Evolutionary conservation across 1,284 basidiomycete species (phyloP).

Genomic region (Retiboletus flavoniger): DNA sequence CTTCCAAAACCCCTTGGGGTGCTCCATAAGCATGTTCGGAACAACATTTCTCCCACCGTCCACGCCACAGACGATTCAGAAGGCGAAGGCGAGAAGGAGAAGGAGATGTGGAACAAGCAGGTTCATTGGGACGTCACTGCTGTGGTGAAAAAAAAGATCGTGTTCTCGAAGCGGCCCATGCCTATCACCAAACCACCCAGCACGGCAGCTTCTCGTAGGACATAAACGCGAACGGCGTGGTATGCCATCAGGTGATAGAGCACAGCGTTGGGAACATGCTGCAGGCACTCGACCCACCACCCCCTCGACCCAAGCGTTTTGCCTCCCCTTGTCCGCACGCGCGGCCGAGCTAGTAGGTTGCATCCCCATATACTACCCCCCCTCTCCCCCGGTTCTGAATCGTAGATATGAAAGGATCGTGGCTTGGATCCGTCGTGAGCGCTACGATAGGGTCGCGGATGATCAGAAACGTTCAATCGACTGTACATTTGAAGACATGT

Average conservation of each 20-base stretch:
- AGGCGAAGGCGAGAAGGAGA: slow-evolving; percentile 1
- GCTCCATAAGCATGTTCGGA: slow-evolving; percentile 40
- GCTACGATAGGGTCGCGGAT: not conserved
- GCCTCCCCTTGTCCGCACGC: not conserved
- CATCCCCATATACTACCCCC: not conserved
- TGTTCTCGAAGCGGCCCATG: slow-evolving; percentile 76
- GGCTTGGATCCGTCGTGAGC: not conserved
- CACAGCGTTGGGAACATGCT: slow-evolving; percentile 23
- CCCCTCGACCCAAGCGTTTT: slow-evolving; percentile 16
- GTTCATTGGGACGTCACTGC: slow-evolving; percentile 50
- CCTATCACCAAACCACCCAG: slow-evolving; percentile 45
- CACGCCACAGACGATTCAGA: not conserved
- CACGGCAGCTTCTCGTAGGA: slow-evolving; percentile 17
- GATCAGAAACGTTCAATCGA: not conserved
- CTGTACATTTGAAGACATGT: not conserved
- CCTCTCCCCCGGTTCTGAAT: not conserved
- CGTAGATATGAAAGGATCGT: not conserved
- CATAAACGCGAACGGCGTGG: slow-evolving; percentile 5
- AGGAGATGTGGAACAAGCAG: slow-evolving; percentile 3
- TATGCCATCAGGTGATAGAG: not conserved
- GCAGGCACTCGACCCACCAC: slow-evolving; percentile 2
- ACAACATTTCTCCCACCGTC: not conserved
- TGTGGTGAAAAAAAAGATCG: slow-evolving; percentile 73
- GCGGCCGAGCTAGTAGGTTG: not conserved
- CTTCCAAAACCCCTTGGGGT: slow-evolving; percentile 80